A percentile compares a stretch with the other conserved stretches of the same genome.
phyloP scores from a whole-genome alignment of 441 rosid species.

The Corymbia citriodora region DNA sequence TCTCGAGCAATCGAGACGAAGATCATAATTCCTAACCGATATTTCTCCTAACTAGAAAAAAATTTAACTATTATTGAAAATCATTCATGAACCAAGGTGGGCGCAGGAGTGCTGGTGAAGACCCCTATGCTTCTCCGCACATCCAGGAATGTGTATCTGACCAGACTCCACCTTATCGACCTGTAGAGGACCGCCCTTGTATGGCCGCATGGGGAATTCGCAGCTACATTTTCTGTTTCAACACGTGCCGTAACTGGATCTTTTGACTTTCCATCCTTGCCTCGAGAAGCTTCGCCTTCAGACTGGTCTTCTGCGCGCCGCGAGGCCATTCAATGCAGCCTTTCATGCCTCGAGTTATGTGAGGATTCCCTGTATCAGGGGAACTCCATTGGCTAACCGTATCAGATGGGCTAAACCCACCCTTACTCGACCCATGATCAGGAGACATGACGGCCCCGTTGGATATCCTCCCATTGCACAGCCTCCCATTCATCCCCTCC shows the following conservation, averaged over 20 bases:
- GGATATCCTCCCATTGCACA: slow-evolving; percentile 58
- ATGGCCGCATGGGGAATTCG: neutral
- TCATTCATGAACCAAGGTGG: neutral
- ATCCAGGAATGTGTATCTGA: neutral
- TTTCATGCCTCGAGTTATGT: slow-evolving; percentile 69
- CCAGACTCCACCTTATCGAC: neutral
- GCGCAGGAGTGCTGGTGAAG: neutral
- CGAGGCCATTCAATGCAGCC: slow-evolving; percentile 99
- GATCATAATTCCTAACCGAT: neutral
- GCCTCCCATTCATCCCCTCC: slow-evolving; percentile 46
- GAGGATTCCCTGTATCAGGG: slow-evolving; percentile 64
- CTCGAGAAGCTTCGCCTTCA: slow-evolving; percentile 91
- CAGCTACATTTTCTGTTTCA: slow-evolving; percentile 59
- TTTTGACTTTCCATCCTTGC: slow-evolving; percentile 89
- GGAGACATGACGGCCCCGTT: slow-evolving; percentile 48
- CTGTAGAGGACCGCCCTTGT: neutral
- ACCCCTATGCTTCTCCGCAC: neutral
- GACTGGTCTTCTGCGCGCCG: slow-evolving; percentile 64
- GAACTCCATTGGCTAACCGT: slow-evolving; percentile 76
- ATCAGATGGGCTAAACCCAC: slow-evolving; percentile 53
- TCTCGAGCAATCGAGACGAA: neutral
- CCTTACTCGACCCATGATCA: slow-evolving; percentile 49
- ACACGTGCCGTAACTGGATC: slow-evolving; percentile 81
- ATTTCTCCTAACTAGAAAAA: neutral
- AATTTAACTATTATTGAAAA: neutral